Evolutionary conservation across 371 early-diverging fungal genomes (phyloP).

Genomic region (Syncephalis fuscata): DNA sequence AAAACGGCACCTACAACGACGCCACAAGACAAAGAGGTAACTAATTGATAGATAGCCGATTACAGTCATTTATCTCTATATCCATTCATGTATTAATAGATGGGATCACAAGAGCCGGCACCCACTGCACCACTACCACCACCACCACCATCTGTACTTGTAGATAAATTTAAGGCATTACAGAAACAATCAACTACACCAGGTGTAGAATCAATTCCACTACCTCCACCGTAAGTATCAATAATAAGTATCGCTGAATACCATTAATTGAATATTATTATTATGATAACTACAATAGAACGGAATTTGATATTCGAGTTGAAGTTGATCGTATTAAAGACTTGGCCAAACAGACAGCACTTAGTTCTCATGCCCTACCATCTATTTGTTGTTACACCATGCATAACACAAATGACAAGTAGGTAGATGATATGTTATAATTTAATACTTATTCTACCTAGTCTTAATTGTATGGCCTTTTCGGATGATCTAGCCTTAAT

Average conservation of each 20-base stretch:
- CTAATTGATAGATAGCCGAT: background rate
- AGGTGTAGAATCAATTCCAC: constrained; percentile 31
- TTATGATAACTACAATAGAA: constrained; percentile 16
- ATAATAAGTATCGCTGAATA: background rate
- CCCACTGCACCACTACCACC: constrained; percentile 4
- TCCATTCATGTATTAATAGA: constrained; percentile 7
- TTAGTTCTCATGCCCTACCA: constrained; percentile 66
- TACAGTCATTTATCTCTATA: too few relatives aligned
- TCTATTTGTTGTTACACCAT: constrained; percentile 96
- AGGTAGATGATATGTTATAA: constrained; percentile 4
- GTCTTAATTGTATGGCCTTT: constrained; percentile 54
- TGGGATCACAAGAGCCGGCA: constrained; percentile 3
- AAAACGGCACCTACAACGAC: too few relatives aligned
- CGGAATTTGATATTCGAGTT: constrained; percentile 48
- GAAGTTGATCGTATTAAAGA: constrained; percentile 72
- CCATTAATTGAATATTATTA: background rate
- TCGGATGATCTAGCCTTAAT: constrained; percentile 61
- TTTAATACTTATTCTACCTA: constrained; percentile 8
- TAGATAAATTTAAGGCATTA: constrained; percentile 24
- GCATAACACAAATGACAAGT: constrained; percentile 85
- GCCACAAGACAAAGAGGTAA: too few relatives aligned
- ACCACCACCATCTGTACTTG: constrained; percentile 5
- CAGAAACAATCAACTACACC: constrained; percentile 24
- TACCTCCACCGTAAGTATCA: constrained; percentile 51
- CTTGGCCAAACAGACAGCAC: constrained; percentile 55